These are phyloP conservation scores for Hemisphaericaspora subhashii DNA, from an alignment of 1,139 yeast genomes.

Conservation along the genomic window DNA sequence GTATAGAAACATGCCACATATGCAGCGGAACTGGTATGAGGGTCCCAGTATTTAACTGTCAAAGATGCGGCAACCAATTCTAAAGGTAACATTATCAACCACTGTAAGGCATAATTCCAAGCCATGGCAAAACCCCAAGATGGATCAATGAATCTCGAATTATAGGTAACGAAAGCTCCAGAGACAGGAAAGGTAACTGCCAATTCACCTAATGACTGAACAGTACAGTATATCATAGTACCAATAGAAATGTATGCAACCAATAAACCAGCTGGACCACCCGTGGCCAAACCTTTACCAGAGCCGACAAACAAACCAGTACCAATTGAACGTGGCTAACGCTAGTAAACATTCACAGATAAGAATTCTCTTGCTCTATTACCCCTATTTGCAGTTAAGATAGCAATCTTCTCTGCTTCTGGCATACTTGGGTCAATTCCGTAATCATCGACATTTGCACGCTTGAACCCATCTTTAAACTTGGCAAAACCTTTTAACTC, in stretches of 20 bases:
- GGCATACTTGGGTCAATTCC: conserved; percentile 69
- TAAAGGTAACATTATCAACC: conserved; percentile 70
- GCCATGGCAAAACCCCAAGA: conserved; percentile 81
- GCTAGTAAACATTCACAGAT: conserved; percentile 75
- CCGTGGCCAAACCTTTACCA: conserved; percentile 53
- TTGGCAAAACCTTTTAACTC: conserved; percentile 37
- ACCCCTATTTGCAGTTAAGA: conserved; percentile 59
- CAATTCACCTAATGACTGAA: conserved; percentile 71
- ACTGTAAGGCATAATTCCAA: conserved; percentile 70
- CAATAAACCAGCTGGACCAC: conserved; percentile 78
- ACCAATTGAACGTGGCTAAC: conserved; percentile 87
- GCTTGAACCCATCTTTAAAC: conserved; percentile 57
- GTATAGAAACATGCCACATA: conserved; percentile 70
- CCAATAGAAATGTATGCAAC: conserved; percentile 56
- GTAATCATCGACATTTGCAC: conserved; percentile 45
- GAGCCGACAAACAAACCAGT: conserved; percentile 74
- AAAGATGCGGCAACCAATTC: conserved; percentile 76
- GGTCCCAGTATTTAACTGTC: conserved; percentile 69
- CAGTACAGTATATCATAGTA: conserved; percentile 57
- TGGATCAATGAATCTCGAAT: conserved; percentile 67
- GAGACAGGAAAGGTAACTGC: conserved; percentile 72
- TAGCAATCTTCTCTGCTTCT: conserved; percentile 68
- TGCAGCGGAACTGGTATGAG: conserved; percentile 56
- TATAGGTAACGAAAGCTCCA: conserved; percentile 71
- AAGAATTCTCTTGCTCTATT: conserved; percentile 63